Conservation (phyloP, 495 filamentous ascomycete species). For the Penicillium steckii region DNA sequence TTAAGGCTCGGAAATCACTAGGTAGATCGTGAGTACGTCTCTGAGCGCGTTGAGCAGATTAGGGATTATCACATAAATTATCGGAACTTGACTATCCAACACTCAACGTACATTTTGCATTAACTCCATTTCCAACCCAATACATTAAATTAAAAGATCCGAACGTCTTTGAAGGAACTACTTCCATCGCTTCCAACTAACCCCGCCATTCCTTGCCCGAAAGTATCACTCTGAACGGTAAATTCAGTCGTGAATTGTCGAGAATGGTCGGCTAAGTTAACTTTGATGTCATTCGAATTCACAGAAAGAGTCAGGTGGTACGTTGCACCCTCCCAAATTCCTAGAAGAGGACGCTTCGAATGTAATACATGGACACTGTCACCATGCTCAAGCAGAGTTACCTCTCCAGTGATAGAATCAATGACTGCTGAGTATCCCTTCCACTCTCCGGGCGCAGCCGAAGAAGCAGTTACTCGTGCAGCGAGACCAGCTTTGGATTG, state of each 20-base stretch:
- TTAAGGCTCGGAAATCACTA: too few species aligned
- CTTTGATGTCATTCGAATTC: not conserved
- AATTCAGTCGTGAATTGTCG: not conserved
- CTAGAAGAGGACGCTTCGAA: not conserved
- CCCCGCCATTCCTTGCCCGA: not conserved
- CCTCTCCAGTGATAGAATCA: not conserved
- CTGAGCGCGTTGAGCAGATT: too few species aligned
- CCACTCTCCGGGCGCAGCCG: not conserved
- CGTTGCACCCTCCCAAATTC: not conserved
- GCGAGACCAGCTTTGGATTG: not conserved
- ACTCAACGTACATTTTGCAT: too few species aligned
- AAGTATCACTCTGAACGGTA: not conserved
- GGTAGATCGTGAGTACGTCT: too few species aligned
- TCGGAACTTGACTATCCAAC: too few species aligned
- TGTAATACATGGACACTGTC: not conserved
- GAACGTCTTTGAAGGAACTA: not conserved
- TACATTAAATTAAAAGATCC: not conserved
- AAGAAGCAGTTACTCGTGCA: not conserved
- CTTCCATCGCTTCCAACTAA: constrained; percentile 1
- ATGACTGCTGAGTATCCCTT: not conserved
- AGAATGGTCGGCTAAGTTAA: not conserved
- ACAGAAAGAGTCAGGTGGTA: not conserved
- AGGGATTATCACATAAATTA: too few species aligned
- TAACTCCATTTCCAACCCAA: too few species aligned
- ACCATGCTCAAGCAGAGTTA: not conserved